Evolutionary conservation across 257 asterid species (phyloP).

Genomic region (Solanum paucissectum): DNA sequence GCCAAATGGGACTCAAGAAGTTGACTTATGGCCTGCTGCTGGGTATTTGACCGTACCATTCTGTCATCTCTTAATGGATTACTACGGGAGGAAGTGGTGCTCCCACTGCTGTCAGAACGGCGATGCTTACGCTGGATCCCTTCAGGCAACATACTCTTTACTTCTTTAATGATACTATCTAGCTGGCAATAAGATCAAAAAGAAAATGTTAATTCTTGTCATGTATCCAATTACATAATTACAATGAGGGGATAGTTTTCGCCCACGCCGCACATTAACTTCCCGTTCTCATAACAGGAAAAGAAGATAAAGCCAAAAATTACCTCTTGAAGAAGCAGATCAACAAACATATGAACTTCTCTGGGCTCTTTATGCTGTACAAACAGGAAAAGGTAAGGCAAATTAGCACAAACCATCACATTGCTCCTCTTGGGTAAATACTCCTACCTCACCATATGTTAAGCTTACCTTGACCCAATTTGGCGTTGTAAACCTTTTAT

Average conservation of each 20-base stretch:
- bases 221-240: neutral
- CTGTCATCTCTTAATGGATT: constrained; percentile 84
- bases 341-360: constrained; percentile 97
- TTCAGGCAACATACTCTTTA: constrained; percentile 69
- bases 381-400: constrained; percentile 3
- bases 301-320: neutral
- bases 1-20: constrained; percentile 96
- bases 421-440: neutral
- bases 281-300: neutral
- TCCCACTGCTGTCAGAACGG: constrained; percentile 83
- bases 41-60: constrained; percentile 62
- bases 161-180: constrained; percentile 47
- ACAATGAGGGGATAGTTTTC: neutral
- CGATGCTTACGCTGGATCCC: constrained; percentile 63
- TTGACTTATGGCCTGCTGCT: constrained; percentile 89
- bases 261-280: neutral
- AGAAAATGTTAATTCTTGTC: constrained; percentile 6
- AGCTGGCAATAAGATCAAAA: constrained; percentile 33
- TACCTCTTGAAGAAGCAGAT: constrained; percentile 91
- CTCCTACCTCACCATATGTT: neutral
- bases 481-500: constrained; percentile 86
- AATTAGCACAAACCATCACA: neutral
- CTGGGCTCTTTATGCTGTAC: constrained; percentile 94
- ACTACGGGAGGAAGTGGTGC: constrained; percentile 91
- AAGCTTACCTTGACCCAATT: constrained; percentile 87